These are phyloP conservation scores for Chenopodium berlandieri DNA, from an alignment of 148 eudicot genomes.

Conservation along the genomic window DNA sequence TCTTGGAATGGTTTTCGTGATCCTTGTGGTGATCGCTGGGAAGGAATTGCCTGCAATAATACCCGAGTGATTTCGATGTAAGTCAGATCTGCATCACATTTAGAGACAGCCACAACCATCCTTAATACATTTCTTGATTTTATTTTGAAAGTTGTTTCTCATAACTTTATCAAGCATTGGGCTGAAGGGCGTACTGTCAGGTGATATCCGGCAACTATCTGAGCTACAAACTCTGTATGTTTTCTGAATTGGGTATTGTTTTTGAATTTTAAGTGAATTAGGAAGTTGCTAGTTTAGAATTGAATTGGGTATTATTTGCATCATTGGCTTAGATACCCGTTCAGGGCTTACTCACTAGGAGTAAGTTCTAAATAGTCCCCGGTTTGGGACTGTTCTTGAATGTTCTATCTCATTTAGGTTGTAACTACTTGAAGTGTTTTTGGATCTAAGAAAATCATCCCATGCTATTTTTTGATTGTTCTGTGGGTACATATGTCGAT, in stretches of 20 bases:
- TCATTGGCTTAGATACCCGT: too few species aligned
- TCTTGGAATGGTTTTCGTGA: slow-evolving; percentile 51
- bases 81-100: background rate
- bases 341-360: too few species aligned
- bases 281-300: too few species aligned
- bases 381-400: too few species aligned
- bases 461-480: too few species aligned
- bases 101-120: background rate
- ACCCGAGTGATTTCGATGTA: slow-evolving; percentile 59
- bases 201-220: slow-evolving; percentile 50
- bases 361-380: too few species aligned
- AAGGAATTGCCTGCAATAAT: slow-evolving; percentile 55
- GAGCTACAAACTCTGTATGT: slow-evolving; percentile 65
- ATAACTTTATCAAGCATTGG: slow-evolving; percentile 56
- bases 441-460: too few species aligned
- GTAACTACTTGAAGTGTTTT: too few species aligned
- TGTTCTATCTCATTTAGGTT: too few species aligned
- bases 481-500: too few species aligned
- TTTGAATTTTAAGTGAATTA: too few species aligned
- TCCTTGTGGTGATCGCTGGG: slow-evolving; percentile 67
- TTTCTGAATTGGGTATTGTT: background rate
- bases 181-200: slow-evolving; percentile 56
- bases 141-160: slow-evolving; percentile 15
- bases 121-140: background rate
- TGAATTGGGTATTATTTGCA: too few species aligned